Evolutionary conservation across 164 flowering plant genomes (phyloP).

Genomic region (Annona cherimola): DNA sequence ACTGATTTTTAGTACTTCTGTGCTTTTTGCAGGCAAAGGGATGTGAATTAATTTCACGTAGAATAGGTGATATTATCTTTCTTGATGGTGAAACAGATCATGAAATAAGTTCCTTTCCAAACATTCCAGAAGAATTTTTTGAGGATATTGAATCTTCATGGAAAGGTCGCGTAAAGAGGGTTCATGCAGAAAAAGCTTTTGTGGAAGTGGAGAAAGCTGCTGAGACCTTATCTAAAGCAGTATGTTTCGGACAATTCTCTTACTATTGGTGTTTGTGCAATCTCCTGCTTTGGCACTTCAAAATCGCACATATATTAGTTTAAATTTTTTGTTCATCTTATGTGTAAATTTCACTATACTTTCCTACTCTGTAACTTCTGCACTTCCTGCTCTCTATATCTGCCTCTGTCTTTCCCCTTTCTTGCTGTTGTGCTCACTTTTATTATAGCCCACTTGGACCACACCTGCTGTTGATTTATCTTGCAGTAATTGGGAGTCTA

Average conservation of each 20-base stretch:
- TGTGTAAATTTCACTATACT: neutral
- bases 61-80: constrained; percentile 65
- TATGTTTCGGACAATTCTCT: constrained; percentile 29
- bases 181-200: constrained; percentile 64
- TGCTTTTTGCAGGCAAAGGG: constrained; percentile 48
- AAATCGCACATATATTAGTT: neutral
- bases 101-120: constrained; percentile 38
- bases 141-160: constrained; percentile 88
- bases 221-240: constrained; percentile 62
- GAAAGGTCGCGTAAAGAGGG: constrained; percentile 85
- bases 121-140: constrained; percentile 74
- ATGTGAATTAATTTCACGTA: constrained; percentile 52
- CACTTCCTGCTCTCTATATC: no score
- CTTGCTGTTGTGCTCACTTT: no score
- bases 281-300: neutral
- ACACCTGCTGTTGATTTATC: no score
- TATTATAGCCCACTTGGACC: no score
- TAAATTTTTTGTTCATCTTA: neutral
- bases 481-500: no score
- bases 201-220: constrained; percentile 77
- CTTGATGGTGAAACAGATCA: constrained; percentile 70
- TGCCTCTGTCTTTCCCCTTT: no score
- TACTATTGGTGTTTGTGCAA: neutral
- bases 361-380: neutral
- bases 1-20: neutral